A percentile compares a stretch with the other conserved stretches of the same genome.
These are phyloP conservation scores for Rubroshorea leprosula DNA, from an alignment of 345 rosid species.

Conservation along the genomic window DNA sequence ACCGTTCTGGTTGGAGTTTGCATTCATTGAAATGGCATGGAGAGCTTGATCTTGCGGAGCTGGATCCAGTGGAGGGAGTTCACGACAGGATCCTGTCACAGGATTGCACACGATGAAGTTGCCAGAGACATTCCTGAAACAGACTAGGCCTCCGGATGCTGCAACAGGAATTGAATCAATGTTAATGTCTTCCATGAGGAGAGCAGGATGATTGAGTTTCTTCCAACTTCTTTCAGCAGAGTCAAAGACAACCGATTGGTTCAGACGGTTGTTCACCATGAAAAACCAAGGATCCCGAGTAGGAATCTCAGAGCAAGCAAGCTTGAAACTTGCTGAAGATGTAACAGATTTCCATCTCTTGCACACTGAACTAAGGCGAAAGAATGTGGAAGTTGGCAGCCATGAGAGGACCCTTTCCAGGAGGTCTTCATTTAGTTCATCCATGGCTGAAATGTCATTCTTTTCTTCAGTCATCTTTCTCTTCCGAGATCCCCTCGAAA, in stretches of 20 bases:
- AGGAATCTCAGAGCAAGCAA: constrained; percentile 67
- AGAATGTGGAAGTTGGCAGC: constrained; percentile 68
- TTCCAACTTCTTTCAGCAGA: constrained; percentile 65
- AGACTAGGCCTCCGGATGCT: constrained; percentile 73
- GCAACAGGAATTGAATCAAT: constrained; percentile 53
- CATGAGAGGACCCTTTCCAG: constrained; percentile 82
- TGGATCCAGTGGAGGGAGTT: constrained; percentile 36
- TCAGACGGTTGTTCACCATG: constrained; percentile 46
- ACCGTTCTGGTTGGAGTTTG: constrained; percentile 19
- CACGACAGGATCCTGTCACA: constrained; percentile 46
- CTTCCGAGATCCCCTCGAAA: constrained; percentile 35
- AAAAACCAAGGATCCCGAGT: constrained; percentile 80
- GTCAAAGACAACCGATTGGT: constrained; percentile 51
- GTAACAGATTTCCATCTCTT: constrained; percentile 75
- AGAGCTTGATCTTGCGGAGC: constrained; percentile 29
- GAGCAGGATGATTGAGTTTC: constrained; percentile 32
- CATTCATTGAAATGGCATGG: constrained; percentile 65
- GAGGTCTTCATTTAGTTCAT: constrained; percentile 68
- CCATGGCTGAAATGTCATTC: constrained; percentile 31
- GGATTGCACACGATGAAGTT: constrained; percentile 57
- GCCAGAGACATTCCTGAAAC: constrained; percentile 51
- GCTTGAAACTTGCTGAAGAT: constrained; percentile 61
- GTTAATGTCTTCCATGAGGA: constrained; percentile 19
- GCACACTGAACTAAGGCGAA: constrained; percentile 63
- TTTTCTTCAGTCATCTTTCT: constrained; percentile 45